A percentile compares a stretch with the other conserved stretches of the same genome.
Evolutionary conservation across 75 land plant genomes (phyloP).

Genomic region (Chamaecyparis obtusa): DNA sequence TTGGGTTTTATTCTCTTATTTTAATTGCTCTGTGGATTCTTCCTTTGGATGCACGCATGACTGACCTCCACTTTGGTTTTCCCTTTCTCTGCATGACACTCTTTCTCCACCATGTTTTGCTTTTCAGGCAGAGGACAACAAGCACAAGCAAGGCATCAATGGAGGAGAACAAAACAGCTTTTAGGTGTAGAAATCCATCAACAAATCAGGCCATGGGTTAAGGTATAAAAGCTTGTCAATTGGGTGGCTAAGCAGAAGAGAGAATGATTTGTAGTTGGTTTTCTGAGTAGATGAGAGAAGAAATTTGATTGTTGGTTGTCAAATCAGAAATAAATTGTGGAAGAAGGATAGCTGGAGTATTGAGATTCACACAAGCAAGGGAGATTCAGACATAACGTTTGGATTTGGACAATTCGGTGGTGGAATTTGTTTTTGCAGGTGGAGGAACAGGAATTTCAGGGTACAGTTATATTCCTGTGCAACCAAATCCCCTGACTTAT

Average conservation of each 20-base stretch:
- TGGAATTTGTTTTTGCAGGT: background rate
- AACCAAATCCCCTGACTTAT: conserved; percentile 2
- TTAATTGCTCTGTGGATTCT: background rate
- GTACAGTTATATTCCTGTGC: conserved; percentile 7
- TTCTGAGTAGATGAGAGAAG: background rate
- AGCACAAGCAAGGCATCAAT: background rate
- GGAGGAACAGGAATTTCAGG: conserved; percentile 1
- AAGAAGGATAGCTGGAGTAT: background rate
- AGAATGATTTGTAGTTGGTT: background rate
- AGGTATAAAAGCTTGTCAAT: background rate
- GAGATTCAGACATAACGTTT: background rate
- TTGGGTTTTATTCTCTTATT: background rate
- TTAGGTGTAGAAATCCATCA: background rate
- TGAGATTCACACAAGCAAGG: conserved; percentile 2
- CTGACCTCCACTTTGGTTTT: conserved; percentile 2
- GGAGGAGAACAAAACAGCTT: background rate
- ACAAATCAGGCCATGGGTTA: background rate
- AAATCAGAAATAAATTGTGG: conserved; percentile 3
- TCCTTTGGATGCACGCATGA: conserved; percentile 4
- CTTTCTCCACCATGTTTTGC: background rate
- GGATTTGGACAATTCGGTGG: conserved; percentile 3
- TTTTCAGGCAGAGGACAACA: background rate
- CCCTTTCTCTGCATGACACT: background rate
- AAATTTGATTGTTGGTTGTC: background rate
- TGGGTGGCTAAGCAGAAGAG: too few species aligned